Conservation (phyloP, 495 filamentous ascomycete genomes). For the Tricharina praecox region DNA sequence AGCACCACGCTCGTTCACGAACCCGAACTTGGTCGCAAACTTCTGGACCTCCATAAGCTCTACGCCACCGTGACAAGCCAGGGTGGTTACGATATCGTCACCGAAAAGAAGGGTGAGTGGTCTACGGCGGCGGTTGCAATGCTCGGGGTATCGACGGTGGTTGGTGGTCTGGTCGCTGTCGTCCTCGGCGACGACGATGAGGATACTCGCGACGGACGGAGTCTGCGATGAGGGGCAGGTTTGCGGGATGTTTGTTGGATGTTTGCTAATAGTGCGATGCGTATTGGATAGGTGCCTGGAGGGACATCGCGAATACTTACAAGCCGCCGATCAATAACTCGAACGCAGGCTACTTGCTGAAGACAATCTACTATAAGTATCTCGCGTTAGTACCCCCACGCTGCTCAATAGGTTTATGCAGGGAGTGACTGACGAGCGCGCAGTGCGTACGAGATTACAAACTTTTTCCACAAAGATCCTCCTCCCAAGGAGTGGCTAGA, state of each 20-base stretch:
- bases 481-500: slow-evolving; percentile 71
- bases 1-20: slow-evolving; percentile 53
- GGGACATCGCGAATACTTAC: slow-evolving; percentile 50
- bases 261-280: too few species aligned
- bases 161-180: not conserved
- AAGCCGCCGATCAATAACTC: slow-evolving; percentile 44
- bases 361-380: slow-evolving; percentile 69
- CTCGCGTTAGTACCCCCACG: slow-evolving; percentile 36
- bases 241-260: too few species aligned
- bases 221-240: too few species aligned
- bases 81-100: slow-evolving; percentile 68
- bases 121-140: not conserved
- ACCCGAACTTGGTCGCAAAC: slow-evolving; percentile 52
- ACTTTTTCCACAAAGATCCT: slow-evolving; percentile 52
- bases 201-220: too few species aligned
- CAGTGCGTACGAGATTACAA: slow-evolving; percentile 60
- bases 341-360: slow-evolving; percentile 58
- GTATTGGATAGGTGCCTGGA: slow-evolving; percentile 43
- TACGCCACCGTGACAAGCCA: slow-evolving; percentile 51
- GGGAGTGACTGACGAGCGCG: not conserved
- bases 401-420: not conserved
- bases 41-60: slow-evolving; percentile 52
- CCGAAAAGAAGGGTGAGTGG: slow-evolving; percentile 43
- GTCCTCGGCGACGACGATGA: not conserved
- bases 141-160: not conserved